Conservation (phyloP, 2,329 filamentous ascomycete genomes). For the Cryoendolithus antarcticus region DNA sequence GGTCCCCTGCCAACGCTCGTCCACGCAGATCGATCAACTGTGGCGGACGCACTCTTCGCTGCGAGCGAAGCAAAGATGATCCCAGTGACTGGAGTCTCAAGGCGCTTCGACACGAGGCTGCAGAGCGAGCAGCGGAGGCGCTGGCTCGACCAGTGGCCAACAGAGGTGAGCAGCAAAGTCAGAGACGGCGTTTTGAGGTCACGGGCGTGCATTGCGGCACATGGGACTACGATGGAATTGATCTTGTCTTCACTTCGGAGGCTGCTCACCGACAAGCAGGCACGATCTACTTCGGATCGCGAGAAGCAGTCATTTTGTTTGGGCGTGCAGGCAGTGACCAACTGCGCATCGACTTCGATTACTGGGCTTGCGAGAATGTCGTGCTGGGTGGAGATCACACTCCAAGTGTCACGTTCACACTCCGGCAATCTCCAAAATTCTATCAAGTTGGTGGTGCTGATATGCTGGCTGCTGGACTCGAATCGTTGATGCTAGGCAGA, state of each 20-base stretch:
- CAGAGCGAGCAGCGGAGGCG: constrained; percentile 4
- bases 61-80: constrained; percentile 13
- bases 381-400: constrained; percentile 19
- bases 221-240: constrained; percentile 28
- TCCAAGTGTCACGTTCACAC: constrained; percentile 26
- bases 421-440: constrained; percentile 28
- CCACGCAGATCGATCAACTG: constrained; percentile 2
- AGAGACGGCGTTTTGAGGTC: constrained; percentile 21
- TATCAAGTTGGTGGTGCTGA: constrained; percentile 18
- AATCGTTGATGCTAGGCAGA: neutral
- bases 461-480: constrained; percentile 5
- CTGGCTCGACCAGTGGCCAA: neutral
- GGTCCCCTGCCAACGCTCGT: constrained; percentile 7
- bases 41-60: constrained; percentile 16
- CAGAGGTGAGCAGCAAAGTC: constrained; percentile 5
- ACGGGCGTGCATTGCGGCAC: constrained; percentile 29
- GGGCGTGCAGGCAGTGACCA: constrained; percentile 10
- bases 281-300: constrained; percentile 22
- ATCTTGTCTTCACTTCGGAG: constrained; percentile 30
- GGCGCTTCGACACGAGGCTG: constrained; percentile 13
- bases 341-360: constrained; percentile 30
- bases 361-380: constrained; percentile 29
- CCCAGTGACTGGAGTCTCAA: constrained; percentile 14
- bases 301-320: constrained; percentile 16
- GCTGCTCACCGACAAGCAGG: constrained; percentile 30